phyloP scores from a whole-genome alignment of 805 yeast genomes.

The Teunomyces aglyptinius region DNA sequence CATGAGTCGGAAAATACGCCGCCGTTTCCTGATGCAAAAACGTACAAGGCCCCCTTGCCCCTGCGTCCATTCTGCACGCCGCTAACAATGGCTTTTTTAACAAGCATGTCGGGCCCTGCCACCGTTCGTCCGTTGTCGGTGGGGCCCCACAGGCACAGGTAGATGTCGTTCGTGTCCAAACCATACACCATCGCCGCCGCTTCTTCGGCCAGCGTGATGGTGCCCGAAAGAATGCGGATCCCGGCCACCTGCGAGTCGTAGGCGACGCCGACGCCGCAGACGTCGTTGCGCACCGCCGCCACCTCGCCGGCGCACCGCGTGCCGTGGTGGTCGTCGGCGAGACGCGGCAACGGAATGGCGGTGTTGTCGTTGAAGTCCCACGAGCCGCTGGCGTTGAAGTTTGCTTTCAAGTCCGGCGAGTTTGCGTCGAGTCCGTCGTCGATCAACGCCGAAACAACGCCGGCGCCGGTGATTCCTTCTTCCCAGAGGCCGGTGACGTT shows the following conservation, averaged over 20 bases:
- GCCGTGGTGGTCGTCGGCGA: constrained; percentile 87
- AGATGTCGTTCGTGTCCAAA: constrained; percentile 82
- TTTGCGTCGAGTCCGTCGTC: constrained; percentile 94
- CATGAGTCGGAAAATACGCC: constrained; percentile 82
- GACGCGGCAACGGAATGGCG: constrained; percentile 73
- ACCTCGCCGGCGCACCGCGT: constrained; percentile 98
- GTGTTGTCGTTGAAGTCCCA: constrained; percentile 88
- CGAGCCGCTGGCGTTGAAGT: constrained; percentile 76
- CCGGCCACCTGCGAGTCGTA: constrained; percentile 85
- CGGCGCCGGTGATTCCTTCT: constrained; percentile 75
- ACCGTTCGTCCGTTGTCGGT: constrained; percentile 86
- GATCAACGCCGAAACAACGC: constrained; percentile 81
- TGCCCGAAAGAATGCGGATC: constrained; percentile 80
- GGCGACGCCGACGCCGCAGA: constrained; percentile 98
- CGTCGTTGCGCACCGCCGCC: constrained; percentile 82
- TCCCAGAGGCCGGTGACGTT: constrained; percentile 86
- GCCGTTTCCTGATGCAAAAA: constrained; percentile 96
- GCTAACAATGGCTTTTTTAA: constrained; percentile 76
- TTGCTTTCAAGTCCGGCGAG: constrained; percentile 65
- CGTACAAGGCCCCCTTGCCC: constrained; percentile 82
- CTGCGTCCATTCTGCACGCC: constrained; percentile 82
- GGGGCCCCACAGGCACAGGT: constrained; percentile 99
- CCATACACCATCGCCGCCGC: constrained; percentile 84
- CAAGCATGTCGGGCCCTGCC: constrained; percentile 79
- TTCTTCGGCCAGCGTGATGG: constrained; percentile 81